phyloP scores from a whole-genome alignment of 164 flowering plant genomes.

The Buxus sempervirens region DNA sequence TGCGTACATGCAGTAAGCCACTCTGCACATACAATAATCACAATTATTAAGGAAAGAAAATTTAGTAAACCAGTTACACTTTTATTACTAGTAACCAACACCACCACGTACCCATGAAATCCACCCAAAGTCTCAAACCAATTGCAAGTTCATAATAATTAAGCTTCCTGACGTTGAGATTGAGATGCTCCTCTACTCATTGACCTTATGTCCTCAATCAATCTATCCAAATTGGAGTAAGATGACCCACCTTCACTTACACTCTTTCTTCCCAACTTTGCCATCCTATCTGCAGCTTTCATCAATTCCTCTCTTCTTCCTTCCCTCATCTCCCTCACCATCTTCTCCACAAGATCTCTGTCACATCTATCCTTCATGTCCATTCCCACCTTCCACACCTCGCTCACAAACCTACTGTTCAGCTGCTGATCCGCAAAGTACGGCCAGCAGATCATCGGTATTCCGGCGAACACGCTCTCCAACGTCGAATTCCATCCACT shows the following conservation, averaged over 20 bases:
- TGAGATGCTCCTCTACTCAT: neutral
- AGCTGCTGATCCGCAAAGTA: constrained; percentile 8
- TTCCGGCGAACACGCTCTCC: constrained; percentile 9
- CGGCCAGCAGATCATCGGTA: constrained; percentile 16
- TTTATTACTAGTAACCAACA: no score
- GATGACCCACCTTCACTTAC: constrained; percentile 11
- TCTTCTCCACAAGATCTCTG: constrained; percentile 1
- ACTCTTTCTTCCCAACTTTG: constrained; percentile 4
- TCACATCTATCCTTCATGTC: constrained; percentile 12
- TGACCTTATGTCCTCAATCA: constrained; percentile 5
- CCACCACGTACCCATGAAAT: no score
- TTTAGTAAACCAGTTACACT: no score
- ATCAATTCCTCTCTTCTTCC: neutral
- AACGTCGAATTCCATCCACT: constrained; percentile 19
- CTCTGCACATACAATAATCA: no score
- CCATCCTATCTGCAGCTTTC: neutral
- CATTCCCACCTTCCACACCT: constrained; percentile 10
- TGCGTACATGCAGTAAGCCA: no score
- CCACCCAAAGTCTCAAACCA: no score
- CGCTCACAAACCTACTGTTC: constrained; percentile 9
- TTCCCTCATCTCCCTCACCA: constrained; percentile 9
- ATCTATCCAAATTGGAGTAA: constrained; percentile 1
- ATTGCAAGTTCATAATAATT: no score
- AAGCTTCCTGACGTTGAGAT: no score
- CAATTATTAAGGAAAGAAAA: no score